These are phyloP conservation scores for Russula foetens DNA, from an alignment of 768 basidiomycete genomes.

Conservation along the genomic window DNA sequence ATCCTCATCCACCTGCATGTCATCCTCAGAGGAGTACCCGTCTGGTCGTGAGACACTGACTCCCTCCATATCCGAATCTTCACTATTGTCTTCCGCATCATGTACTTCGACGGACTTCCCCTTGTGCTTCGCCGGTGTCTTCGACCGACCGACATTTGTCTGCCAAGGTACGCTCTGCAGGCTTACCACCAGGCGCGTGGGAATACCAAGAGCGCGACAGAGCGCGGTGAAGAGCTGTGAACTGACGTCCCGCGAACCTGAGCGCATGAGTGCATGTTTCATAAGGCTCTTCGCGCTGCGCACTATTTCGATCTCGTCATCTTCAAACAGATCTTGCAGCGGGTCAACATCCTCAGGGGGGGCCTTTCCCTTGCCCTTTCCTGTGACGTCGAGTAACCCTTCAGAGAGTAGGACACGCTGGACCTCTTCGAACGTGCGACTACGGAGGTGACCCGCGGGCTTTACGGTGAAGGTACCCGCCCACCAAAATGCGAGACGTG, in stretches of 20 bases:
- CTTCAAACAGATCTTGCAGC: constrained; percentile 36
- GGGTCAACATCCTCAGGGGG: constrained; percentile 8
- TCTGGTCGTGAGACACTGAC: constrained; percentile 21
- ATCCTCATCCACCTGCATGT: constrained; percentile 35
- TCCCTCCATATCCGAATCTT: constrained; percentile 31
- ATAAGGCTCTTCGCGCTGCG: constrained; percentile 79
- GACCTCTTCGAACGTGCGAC: constrained; percentile 70
- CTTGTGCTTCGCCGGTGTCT: constrained; percentile 35
- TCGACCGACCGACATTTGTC: constrained; percentile 51
- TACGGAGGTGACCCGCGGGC: constrained; percentile 61
- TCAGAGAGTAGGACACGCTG: constrained; percentile 27
- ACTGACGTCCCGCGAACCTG: constrained; percentile 77
- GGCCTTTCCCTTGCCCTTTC: constrained; percentile 14
- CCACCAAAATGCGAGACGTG: constrained; percentile 82
- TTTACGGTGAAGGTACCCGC: constrained; percentile 52
- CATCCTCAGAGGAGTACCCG: constrained; percentile 30
- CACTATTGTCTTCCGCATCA: constrained; percentile 30
- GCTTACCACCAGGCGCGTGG: constrained; percentile 81
- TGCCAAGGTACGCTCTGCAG: constrained; percentile 93
- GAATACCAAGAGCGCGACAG: constrained; percentile 79
- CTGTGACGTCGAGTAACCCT: constrained; percentile 12
- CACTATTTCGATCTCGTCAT: constrained; percentile 52
- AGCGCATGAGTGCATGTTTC: constrained; percentile 81
- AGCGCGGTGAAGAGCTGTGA: constrained; percentile 89
- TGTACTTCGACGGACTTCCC: constrained; percentile 24